Evolutionary conservation across 768 basidiomycete species (phyloP).

Genomic region (Trametopsis cervina): DNA sequence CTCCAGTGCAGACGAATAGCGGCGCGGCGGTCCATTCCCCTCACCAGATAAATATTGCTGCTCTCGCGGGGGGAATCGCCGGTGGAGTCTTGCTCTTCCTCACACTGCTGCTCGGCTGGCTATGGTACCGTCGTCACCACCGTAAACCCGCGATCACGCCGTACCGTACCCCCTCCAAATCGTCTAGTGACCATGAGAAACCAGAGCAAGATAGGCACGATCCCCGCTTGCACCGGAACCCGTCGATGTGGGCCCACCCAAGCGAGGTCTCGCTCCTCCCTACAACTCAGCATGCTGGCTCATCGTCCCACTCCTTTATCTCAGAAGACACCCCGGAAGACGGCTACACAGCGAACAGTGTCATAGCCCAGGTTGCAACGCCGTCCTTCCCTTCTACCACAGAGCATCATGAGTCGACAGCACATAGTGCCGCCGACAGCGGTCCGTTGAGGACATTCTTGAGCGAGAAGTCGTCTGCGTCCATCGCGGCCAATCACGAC

Average conservation of each 20-base stretch:
- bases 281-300: neutral
- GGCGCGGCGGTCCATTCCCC: neutral
- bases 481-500: neutral
- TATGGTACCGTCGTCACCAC: neutral
- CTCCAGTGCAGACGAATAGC: neutral
- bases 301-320: neutral
- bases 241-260: neutral
- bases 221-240: neutral
- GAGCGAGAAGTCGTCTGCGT: no score
- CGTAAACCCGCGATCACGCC: neutral
- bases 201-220: neutral
- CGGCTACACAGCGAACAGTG: neutral
- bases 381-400: neutral
- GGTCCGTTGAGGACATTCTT: no score
- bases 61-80: neutral
- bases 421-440: no score
- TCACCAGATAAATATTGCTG: neutral
- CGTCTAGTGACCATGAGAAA: neutral
- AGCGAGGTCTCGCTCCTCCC: neutral
- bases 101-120: neutral
- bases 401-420: neutral
- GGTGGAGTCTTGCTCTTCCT: neutral
- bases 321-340: neutral
- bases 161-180: neutral
- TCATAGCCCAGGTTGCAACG: neutral